Conservation (phyloP, 2,329 filamentous ascomycete species). For the Curvularia spicifera region DNA sequence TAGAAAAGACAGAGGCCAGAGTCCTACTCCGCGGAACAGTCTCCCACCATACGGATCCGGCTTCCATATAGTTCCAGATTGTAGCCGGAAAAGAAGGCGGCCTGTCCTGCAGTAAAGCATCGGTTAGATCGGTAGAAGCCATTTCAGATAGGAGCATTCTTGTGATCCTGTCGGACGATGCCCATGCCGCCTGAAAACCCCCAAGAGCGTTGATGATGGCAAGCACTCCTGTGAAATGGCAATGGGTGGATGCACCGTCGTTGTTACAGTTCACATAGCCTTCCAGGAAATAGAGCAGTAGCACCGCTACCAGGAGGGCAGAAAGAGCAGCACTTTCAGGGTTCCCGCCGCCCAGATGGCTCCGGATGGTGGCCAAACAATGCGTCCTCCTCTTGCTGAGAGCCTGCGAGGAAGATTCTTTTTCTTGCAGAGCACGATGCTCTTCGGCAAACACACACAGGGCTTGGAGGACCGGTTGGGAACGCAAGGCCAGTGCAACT, state of each 20-base stretch:
- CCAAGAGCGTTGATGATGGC: slow-evolving; percentile 76
- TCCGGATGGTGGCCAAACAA: slow-evolving; percentile 20
- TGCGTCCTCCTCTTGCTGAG: slow-evolving; percentile 13
- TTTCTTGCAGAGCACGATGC: slow-evolving; percentile 20
- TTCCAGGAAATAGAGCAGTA: slow-evolving; percentile 24
- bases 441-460: slow-evolving; percentile 21
- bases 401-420: slow-evolving; percentile 8
- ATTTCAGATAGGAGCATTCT: slow-evolving; percentile 25
- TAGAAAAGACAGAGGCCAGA: slow-evolving; percentile 11
- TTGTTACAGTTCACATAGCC: slow-evolving; percentile 23
- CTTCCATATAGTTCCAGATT: slow-evolving; percentile 20
- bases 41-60: slow-evolving; percentile 22
- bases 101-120: slow-evolving; percentile 20
- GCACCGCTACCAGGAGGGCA: slow-evolving; percentile 20
- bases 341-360: slow-evolving; percentile 11
- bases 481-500: slow-evolving; percentile 17
- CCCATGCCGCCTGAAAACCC: slow-evolving; percentile 51
- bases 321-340: slow-evolving; percentile 13
- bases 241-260: slow-evolving; percentile 20
- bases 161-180: slow-evolving; percentile 12
- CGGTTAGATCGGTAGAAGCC: slow-evolving; percentile 25
- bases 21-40: slow-evolving; percentile 6
- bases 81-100: slow-evolving; percentile 15
- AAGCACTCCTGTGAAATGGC: slow-evolving; percentile 60
- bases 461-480: slow-evolving; percentile 22